Percentiles rank a stretch among this genome's conserved stretches.
These are phyloP conservation scores for Debaryomyces nepalensis DNA, from an alignment of 1,139 yeast species.

Conservation along the genomic window DNA sequence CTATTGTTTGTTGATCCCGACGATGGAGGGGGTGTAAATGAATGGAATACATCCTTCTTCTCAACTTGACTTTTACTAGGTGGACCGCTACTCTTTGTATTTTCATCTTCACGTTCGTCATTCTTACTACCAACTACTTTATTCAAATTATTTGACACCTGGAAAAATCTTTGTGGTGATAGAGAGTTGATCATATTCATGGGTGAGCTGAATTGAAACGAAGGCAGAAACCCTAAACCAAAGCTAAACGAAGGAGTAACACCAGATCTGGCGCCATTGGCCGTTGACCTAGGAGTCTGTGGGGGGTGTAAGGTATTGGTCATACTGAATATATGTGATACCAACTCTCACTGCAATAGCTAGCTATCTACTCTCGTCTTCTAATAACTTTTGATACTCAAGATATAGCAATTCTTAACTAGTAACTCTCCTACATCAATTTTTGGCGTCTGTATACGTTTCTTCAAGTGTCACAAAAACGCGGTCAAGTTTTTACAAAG, in stretches of 20 bases:
- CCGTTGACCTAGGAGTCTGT: slow-evolving; percentile 34
- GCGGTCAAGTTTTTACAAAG: slow-evolving; percentile 6
- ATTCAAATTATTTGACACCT: slow-evolving; percentile 27
- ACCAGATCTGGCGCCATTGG: slow-evolving; percentile 16
- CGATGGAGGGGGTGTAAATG: slow-evolving; percentile 30
- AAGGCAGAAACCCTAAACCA: slow-evolving; percentile 51
- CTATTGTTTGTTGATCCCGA: slow-evolving; percentile 19
- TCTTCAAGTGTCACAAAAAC: slow-evolving; percentile 11
- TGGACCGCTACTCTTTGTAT: neutral
- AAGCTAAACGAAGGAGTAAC: slow-evolving; percentile 45
- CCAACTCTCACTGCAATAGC: slow-evolving; percentile 5
- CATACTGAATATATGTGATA: slow-evolving; percentile 7
- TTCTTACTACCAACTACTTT: slow-evolving; percentile 16
- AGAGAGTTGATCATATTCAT: slow-evolving; percentile 31
- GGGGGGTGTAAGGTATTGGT: slow-evolving; percentile 24
- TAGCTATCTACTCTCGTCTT: neutral
- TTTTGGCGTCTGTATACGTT: slow-evolving; percentile 7
- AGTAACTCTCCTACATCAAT: slow-evolving; percentile 1
- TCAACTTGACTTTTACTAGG: too few relatives aligned
- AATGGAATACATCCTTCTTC: slow-evolving; percentile 16
- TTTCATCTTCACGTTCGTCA: neutral
- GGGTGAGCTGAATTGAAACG: slow-evolving; percentile 47
- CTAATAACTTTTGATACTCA: neutral
- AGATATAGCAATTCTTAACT: slow-evolving; percentile 2
- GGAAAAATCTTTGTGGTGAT: slow-evolving; percentile 46